Evolutionary conservation across 2,329 filamentous ascomycete species (phyloP).

Genomic region (Teratosphaeria zuluensis): DNA sequence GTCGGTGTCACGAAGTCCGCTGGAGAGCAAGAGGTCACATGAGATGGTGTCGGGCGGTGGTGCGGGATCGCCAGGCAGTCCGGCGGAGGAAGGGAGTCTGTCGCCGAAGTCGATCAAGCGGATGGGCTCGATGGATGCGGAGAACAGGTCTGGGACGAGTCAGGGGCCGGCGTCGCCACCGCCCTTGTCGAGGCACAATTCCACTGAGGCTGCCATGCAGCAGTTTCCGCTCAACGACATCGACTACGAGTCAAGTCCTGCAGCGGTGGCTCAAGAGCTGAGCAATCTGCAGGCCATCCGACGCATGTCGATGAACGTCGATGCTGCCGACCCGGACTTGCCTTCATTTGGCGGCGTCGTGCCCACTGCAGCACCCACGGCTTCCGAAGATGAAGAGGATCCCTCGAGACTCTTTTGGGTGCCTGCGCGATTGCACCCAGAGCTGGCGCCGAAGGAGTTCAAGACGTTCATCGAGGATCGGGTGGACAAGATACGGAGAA

Average conservation of each 20-base stretch:
- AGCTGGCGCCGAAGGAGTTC: slow-evolving; percentile 90
- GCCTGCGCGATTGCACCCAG: slow-evolving; percentile 84
- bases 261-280: slow-evolving; percentile 81
- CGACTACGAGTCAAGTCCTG: slow-evolving; percentile 82
- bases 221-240: slow-evolving; percentile 67
- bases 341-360: slow-evolving; percentile 54
- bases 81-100: slow-evolving; percentile 5
- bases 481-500: slow-evolving; percentile 77
- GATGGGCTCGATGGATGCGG: slow-evolving; percentile 27
- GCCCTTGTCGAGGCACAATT: slow-evolving; percentile 26
- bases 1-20: not conserved
- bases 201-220: slow-evolving; percentile 27
- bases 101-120: slow-evolving; percentile 14
- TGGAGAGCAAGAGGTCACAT: not conserved
- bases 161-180: slow-evolving; percentile 22
- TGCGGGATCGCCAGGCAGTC: slow-evolving; percentile 8
- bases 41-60: not conserved
- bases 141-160: slow-evolving; percentile 9
- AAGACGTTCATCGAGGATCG: slow-evolving; percentile 92
- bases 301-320: slow-evolving; percentile 89
- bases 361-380: slow-evolving; percentile 59
- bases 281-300: slow-evolving; percentile 85
- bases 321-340: slow-evolving; percentile 60
- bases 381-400: slow-evolving; percentile 72
- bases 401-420: slow-evolving; percentile 90